Percentiles rank a stretch among this genome's conserved stretches.
Conservation (phyloP, 352 stramenopile species). For the Globisporangium megalacanthum region DNA sequence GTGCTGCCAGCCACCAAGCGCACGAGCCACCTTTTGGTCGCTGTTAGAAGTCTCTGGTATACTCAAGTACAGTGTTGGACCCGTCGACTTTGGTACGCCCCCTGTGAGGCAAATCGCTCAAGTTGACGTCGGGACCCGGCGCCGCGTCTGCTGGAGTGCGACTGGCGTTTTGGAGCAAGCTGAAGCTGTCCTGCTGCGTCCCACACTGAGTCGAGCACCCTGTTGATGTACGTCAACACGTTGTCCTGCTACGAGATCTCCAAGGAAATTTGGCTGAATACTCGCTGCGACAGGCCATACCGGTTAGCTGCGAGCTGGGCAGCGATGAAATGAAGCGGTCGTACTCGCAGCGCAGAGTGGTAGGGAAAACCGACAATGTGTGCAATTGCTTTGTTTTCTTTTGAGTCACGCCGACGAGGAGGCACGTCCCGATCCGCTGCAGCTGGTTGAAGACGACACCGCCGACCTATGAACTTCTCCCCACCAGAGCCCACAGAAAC, state of each 20-base stretch:
- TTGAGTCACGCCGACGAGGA: background rate
- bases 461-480: background rate
- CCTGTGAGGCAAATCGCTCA: too few relatives aligned
- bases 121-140: too few relatives aligned
- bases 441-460: background rate
- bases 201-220: too few relatives aligned
- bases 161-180: too few relatives aligned
- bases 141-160: too few relatives aligned
- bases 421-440: background rate
- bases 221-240: too few relatives aligned
- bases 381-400: background rate
- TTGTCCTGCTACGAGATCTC: too few relatives aligned
- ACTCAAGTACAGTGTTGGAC: constrained; percentile 2
- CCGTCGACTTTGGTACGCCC: too few relatives aligned
- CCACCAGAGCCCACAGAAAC: background rate
- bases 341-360: background rate
- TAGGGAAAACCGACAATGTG: background rate
- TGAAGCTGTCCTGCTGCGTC: too few relatives aligned
- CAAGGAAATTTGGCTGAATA: too few relatives aligned
- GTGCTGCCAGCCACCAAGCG: background rate
- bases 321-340: background rate
- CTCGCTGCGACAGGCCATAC: background rate
- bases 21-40: background rate
- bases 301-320: background rate
- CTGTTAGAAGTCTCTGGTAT: background rate